Base-by-base conservation (phyloP, 2,329 filamentous ascomycete genomes). In the Immersiporthe knoxdaviesiana region DNA sequence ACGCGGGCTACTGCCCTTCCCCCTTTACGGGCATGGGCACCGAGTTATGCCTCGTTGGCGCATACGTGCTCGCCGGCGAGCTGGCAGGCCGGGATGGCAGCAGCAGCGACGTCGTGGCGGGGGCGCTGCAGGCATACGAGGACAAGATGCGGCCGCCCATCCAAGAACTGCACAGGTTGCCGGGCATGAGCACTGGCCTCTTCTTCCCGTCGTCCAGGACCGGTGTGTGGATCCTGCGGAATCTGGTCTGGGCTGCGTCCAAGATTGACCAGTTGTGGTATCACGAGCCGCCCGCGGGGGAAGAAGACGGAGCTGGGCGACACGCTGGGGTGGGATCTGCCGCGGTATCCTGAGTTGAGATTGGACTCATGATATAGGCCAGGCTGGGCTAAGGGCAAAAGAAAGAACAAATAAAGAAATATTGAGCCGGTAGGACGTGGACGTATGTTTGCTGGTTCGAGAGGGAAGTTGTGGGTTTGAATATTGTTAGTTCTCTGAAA, bases 21-120 rank as follows among this genome's bases (percentile, higher is more conserved):
- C 80, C 82, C 0, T 71, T 83, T 2, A 84, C 82, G 0, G 87
- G 87, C 0, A 82, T 84, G 78, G 86, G 87, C 0, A 87, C 85
- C 0, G 83, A 82, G 1, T 72, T 79, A 0, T 81, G 82, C 0
- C 73, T 89, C 0, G 74, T 84, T 0, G 83, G 83, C 0, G 85
- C 85, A 0, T 89, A 89, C 73, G 76, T 88, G 1, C 78, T 90
- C 5, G 87, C 87, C 0, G 87, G 87, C 1, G 87, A 87, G 76
- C 75, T 86, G 14, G 74, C 75, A 32, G 74, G 75, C 35, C 74
- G 78, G 10, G n/a, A 76, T n/a, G 58, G 18, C 21, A 41, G 18
- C 30, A 16, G 35, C 21, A 44, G 54, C 37, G 66, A 72, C 47
- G 73, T 82, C 1, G 64, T 68, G 1, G 73, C 60, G 2, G 44